phyloP scores from a whole-genome alignment of 108 stramenopile species.

The Skeletonema menzelii region DNA sequence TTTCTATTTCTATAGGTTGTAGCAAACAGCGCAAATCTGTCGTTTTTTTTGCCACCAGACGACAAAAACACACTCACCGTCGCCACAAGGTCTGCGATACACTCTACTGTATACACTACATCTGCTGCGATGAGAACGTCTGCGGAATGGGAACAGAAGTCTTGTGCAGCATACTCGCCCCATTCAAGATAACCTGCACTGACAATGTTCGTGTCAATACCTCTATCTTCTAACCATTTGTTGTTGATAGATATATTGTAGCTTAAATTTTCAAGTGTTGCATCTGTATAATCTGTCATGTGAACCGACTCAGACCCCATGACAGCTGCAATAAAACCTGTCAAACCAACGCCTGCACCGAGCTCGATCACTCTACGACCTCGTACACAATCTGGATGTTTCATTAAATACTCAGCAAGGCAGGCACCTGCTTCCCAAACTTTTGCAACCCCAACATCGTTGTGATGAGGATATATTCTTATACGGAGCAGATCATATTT shows the following conservation, averaged over 20 bases:
- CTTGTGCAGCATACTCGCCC: slow-evolving; percentile 37
- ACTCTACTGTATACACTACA: slow-evolving; percentile 58
- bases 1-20: slow-evolving; percentile 52
- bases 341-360: slow-evolving; percentile 72
- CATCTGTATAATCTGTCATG: slow-evolving; percentile 74
- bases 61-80: slow-evolving; percentile 48
- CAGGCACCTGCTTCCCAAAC: slow-evolving; percentile 79
- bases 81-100: slow-evolving; percentile 42
- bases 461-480: slow-evolving; percentile 67
- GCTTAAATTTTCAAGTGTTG: slow-evolving; percentile 55
- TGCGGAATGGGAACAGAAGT: slow-evolving; percentile 7
- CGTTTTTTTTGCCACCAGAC: not conserved
- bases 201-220: slow-evolving; percentile 6
- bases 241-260: slow-evolving; percentile 60
- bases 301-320: slow-evolving; percentile 44
- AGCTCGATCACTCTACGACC: slow-evolving; percentile 54
- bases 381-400: slow-evolving; percentile 22
- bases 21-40: slow-evolving; percentile 56
- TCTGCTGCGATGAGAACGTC: slow-evolving; percentile 73
- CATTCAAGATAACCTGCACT: slow-evolving; percentile 56
- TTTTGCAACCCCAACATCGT: slow-evolving; percentile 67
- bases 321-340: slow-evolving; percentile 59
- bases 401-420: slow-evolving; percentile 61
- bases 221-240: slow-evolving; percentile 43
- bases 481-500: slow-evolving; percentile 28